Evolutionary conservation across 768 basidiomycete species (phyloP), one percentile per base, ranked within the genome.

Genomic region (Xerocomellus intermedius): DNA sequence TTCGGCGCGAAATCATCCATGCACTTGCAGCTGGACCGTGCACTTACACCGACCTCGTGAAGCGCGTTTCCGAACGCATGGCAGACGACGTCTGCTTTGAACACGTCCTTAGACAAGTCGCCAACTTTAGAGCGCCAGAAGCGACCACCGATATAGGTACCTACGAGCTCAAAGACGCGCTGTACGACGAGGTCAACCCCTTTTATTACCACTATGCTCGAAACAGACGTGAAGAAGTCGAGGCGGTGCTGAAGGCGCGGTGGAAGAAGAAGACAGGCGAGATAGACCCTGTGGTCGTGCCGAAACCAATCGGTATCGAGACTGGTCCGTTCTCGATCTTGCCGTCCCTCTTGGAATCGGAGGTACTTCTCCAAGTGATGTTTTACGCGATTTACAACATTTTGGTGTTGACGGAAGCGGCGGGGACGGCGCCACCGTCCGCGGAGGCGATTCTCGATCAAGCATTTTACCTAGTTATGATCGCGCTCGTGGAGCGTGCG

Each of bases 141-240:
- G 80, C 81, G 0, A 83, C 83, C 1, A 76, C 85, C 2, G 94
- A 96, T 61, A 80, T 79, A 0, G 96, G 97, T 0, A 73, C 83
- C n/a, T 98, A 98, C 72, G 87, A 94, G 57, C 82, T 98, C 50
- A 89, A 86, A 68, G 84, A 92, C 43, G 89, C 88, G 61, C 78
- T 76, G 19, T 94, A 84, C 69, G 87, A 86, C 57, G 90, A 97
- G 59, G 89, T 98, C 59, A 90, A 98, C 64, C 94, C 95, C 0
- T 97, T 94, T 74, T 97, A 95, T 76, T 91, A 89, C 66, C 95
- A 98, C 67, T 98, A 97, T 69, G 88, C 91, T 16, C 81, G 95
- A 38, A 98, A 98, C 73, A 87, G 92, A 62, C 82, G 94, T 38
- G 92, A 96, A 63, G 91, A 94, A 67, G 96, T 93, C 24, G 93